Base-by-base conservation (phyloP, 352 stramenopile species). In the Globisporangium canariense region DNA sequence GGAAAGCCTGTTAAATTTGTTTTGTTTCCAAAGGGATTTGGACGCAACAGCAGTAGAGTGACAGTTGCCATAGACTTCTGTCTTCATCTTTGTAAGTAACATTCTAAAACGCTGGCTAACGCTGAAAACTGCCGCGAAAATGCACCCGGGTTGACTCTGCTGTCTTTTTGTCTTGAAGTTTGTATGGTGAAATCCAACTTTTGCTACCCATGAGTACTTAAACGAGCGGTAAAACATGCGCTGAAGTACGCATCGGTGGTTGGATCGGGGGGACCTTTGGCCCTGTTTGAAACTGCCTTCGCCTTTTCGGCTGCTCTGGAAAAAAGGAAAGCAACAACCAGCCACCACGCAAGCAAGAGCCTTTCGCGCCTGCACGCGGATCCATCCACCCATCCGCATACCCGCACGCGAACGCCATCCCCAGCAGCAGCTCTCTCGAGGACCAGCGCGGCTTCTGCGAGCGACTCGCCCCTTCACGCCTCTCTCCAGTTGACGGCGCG, bases 211-310 rank as follows among this genome's bases (percentile, higher is more conserved):
- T 11, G 34, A 40, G 30, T 34, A 34, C 30, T 34, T 34, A 34
- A 34, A 34, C 30, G 30, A 34, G 30, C 30, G 30, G 30, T 5
- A 34, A 34, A 34, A 6, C 30, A 34, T 34, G 30, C 30, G 30
- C 30, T 34, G 4, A 43, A 43, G 40, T 45, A 3, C 40, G 40
- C 40, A 18, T 45, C 14, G 55, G 59, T 69, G 40, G 49, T 62
- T 80, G 73, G 73, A 79, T 79, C 72, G 43, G 41, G 40, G 7
- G 22, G n/a, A 43, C 36, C 36, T 43, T 43, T 43, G 36, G 36
- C n/a, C 1, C 30, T 40, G 34, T 8, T 40, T 11, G 43, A 50
- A 50, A 50, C 43, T 14, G 32, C 53, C 16, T 60, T 20, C 40
- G 30, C n/a, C 22, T 13, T 6, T 53, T 53, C 11, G 20, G 20